Evolutionary conservation across 306 rosid species (phyloP).

Genomic region (Oemleria cerasiformis): DNA sequence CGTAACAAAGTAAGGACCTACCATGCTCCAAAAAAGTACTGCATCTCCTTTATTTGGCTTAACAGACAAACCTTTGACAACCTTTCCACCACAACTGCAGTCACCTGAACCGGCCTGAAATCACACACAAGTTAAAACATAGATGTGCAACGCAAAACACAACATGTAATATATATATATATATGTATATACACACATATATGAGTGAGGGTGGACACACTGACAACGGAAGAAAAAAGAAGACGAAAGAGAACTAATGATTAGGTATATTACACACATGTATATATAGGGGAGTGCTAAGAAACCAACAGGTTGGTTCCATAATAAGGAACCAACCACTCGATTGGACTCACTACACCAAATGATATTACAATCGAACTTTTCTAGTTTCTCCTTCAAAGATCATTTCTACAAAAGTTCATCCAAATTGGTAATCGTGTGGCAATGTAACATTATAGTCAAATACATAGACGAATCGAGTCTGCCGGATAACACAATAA

Average conservation of each 20-base stretch:
- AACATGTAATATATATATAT: neutral
- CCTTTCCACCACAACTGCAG: slow-evolving; percentile 87
- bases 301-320: no score
- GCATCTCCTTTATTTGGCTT: slow-evolving; percentile 89
- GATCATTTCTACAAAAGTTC: no score
- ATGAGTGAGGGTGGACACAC: neutral
- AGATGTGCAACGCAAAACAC: neutral
- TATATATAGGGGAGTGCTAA: no score
- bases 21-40: slow-evolving; percentile 99
- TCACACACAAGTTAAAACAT: neutral
- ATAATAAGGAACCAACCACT: no score
- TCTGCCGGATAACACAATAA: no score
- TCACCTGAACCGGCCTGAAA: slow-evolving; percentile 87
- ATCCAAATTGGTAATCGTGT: no score
- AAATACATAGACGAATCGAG: no score
- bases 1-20: slow-evolving; percentile 34
- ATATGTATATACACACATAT: neutral
- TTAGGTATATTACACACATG: no score
- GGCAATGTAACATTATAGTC: no score
- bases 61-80: slow-evolving; percentile 62
- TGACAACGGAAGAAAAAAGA: neutral
- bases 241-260: neutral
- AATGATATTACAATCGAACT: no score
- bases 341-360: no score
- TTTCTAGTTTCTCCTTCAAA: no score